These are phyloP conservation scores for Bromus sterilis DNA, from an alignment of 176 grass and related monocot species.

Conservation along the genomic window DNA sequence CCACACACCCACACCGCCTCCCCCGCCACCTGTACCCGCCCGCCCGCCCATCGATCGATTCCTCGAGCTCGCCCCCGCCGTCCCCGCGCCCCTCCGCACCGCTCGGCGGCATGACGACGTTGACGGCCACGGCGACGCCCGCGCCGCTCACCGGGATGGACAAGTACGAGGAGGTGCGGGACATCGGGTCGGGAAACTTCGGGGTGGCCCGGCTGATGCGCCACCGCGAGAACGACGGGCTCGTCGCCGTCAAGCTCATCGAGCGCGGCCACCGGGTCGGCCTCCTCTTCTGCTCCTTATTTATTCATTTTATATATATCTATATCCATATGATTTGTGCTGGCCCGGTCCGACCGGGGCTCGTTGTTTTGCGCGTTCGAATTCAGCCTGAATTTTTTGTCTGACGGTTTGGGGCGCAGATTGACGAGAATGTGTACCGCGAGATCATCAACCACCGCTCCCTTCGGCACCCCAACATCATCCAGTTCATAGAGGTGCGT, in stretches of 20 bases:
- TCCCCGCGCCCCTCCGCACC: background rate
- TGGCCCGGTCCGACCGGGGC: background rate
- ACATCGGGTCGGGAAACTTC: conserved; percentile 92
- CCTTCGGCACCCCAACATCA: conserved; percentile 44
- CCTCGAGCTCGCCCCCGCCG: conserved; percentile 4
- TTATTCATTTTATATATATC: fast-evolving
- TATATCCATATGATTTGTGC: too few species aligned
- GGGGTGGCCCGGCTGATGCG: conserved; percentile 88
- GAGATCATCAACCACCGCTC: conserved; percentile 56
- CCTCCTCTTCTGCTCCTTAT: background rate
- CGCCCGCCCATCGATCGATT: too few species aligned
- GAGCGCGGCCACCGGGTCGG: conserved; percentile 61
- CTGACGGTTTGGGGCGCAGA: conserved; percentile 22
- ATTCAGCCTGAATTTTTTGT: background rate
- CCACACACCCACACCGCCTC: conserved; percentile 14
- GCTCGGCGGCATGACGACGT: background rate
- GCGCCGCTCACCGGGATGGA: conserved; percentile 33
- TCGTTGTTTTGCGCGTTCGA: background rate
- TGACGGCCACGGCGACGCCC: background rate
- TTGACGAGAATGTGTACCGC: conserved; percentile 46
- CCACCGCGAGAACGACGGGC: conserved; percentile 48
- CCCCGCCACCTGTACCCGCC: conserved; percentile 19
- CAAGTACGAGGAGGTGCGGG: conserved; percentile 75
- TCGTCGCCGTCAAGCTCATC: conserved; percentile 95
- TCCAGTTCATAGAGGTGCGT: conserved; percentile 49